Evolutionary conservation across 148 eudicot species (phyloP), one percentile per base, ranked within the genome.

Genomic region (Heliamphora exappendiculata): DNA sequence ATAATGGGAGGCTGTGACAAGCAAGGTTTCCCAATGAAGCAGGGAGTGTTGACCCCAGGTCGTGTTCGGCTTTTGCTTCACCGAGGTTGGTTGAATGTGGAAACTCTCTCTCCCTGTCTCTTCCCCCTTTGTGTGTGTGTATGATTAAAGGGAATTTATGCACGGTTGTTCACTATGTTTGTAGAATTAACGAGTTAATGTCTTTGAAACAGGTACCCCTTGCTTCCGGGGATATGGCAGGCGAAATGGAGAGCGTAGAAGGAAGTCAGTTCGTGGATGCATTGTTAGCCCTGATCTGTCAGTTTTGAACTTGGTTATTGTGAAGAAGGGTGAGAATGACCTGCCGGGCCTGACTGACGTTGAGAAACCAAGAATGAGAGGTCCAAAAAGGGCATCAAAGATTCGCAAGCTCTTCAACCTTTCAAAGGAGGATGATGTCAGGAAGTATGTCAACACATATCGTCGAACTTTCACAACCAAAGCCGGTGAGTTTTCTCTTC

Each of bases 1-100:
- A 78, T 78, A 28, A 78, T 70, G 80, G 80, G 80, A 78, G 80
- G 80, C 19, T 78, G 80, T 71, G 80, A 78, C 80, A 78, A 78
- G 67, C 80, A 78, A 49, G 80, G 80, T 0, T 78, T 78, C 49
- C 80, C 80, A 71, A 78, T 78, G 80, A 78, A 78, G 39, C 80
- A 78, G 69, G 80, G 80, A 71, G 80, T 78, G 67, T 62, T 78
- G 39, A 77, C 80, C 8, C 66, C 74, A 16, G 80, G 80, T 1
- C 80, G 80, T 70, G 80, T 78, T 22, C 80, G 80, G 45, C 75
- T 78, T 50, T 64, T 78, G 68, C 58, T 78, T 9, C 71, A 63
- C 39, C 47, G 78, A 65, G 78, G 78, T 76, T 12, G 44, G 63
- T 8, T 26, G 45, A 14, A 37, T 16, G 17, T 20, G n/a, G n/a